Evolutionary conservation across 352 stramenopile species (phyloP), one percentile per base, ranked within the genome.

Genomic region (Phytophthora megakarya): DNA sequence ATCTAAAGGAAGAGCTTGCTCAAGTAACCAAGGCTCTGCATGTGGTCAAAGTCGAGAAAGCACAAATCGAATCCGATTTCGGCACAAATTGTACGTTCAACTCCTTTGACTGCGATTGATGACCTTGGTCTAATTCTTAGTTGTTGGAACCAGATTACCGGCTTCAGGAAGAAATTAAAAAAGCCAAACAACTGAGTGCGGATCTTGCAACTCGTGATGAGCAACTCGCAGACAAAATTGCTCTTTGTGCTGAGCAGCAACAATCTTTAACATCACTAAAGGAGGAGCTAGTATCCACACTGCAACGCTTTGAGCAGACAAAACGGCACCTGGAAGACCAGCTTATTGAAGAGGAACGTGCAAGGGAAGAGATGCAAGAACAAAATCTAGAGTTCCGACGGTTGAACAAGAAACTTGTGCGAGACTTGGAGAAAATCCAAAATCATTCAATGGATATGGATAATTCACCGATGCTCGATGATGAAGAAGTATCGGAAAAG

Each of bases 241-340:
- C 65, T 23, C 56, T 88, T 32, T 88, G 69, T 11, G 59, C 76
- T 11, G 80, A 89, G 19, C 74, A 86, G 32, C 84, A 90, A 37
- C 66, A 75, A 28, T 89, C 81, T 30, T 48, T 90, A 10, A 79
- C 75, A 7, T 76, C 74, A 18, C 46, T 91, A 3, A 90, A 91
- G 45, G 76, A 90, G 23, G 84, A 93, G 42, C 47, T 90, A 3
- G 62, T 80, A 18, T 84, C 66, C 3, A 76, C 72, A 10, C 50
- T 86, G 28, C 79, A 83, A 51, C 78, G 79, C 2, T 86, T 80
- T 15, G 81, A 90, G 19, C 81, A 92, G 42, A 88, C 77, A 3
- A 94, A 91, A 46, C 80, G 85, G 2, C 78, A 90, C 42, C 54
- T 92, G 2, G 83, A 94, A 69, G 85, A 94, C 65, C 83, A 92